Evolutionary conservation across 768 basidiomycete genomes (phyloP).

Genomic region (Chalciporus sphaerocephalus): DNA sequence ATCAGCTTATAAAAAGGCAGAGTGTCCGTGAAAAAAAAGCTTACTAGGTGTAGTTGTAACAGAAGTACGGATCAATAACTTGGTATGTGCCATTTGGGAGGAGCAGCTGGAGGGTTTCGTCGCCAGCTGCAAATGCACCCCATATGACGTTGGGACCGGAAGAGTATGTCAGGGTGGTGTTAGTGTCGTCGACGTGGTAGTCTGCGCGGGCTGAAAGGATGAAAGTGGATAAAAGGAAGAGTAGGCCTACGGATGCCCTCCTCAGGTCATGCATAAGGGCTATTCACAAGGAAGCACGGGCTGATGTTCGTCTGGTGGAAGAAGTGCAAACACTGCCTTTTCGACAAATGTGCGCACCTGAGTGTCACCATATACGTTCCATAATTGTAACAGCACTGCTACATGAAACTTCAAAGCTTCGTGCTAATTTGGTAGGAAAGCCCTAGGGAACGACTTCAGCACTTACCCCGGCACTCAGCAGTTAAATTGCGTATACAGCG

Average conservation of each 20-base stretch:
- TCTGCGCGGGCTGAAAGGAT: constrained; percentile 11
- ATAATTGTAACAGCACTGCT: too few species aligned
- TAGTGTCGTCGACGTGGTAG: constrained; percentile 25
- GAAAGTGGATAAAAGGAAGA: constrained; percentile 4
- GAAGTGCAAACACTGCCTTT: neutral
- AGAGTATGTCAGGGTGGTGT: constrained; percentile 19
- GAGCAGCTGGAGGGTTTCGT: constrained; percentile 8
- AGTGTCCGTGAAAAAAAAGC: neutral
- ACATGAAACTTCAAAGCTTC: too few species aligned
- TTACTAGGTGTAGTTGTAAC: constrained; percentile 27
- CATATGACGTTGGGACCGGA: constrained; percentile 24
- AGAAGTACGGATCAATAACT: constrained; percentile 18
- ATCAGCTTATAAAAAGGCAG: neutral
- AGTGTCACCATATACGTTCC: too few species aligned
- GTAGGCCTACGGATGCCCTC: neutral
- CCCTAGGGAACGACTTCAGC: too few species aligned
- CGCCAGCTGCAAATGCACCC: constrained; percentile 15
- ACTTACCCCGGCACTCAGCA: too few species aligned
- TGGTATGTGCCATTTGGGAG: constrained; percentile 21
- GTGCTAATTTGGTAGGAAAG: too few species aligned
- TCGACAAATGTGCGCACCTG: too few species aligned
- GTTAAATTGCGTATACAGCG: too few species aligned
- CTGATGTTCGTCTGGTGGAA: neutral
- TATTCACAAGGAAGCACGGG: neutral
- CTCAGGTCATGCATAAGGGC: neutral